Evolutionary conservation across 768 basidiomycete genomes (phyloP), one percentile per base, ranked within the genome.

Genomic region (Mycena leptocephala): DNA sequence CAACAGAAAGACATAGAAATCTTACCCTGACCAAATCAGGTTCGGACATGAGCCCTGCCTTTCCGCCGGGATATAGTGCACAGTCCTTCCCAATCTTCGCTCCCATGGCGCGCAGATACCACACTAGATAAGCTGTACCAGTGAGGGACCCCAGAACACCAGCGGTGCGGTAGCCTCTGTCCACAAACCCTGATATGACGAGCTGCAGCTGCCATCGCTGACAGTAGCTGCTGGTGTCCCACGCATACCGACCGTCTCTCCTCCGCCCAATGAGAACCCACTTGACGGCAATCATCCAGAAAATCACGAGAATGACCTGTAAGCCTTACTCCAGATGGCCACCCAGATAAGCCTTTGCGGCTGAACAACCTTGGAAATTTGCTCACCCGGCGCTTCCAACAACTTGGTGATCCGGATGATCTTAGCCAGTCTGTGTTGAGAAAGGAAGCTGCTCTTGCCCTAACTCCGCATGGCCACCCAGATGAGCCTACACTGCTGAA

Each of bases 161-260:
- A 7, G 86, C 86, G 24, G 80, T 83, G 18, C 87, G 87, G 77
- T 85, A 87, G 4, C 87, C 88, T 33, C 82, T 81, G 77, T 83
- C 82, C 18, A 87, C 63, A 22, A 85, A 76, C 11, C 83, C 80
- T 6, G 86, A 84, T 8, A 88, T 78, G 0, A 80, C 80, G 18
- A 87, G 83, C 71, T 88, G 87, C 20, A 89, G 82, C 79, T 89
- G 87, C 88, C 88, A 89, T 30, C 87, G 84, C 76, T 89, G 88
- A 78, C 87, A 88, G 75, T 89, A 89, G 56, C 83, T 85, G 82
- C 84, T 86, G 76, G 84, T 82, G 74, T 89, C 88, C 88, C 88
- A 89, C 46, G 86, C 83, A 74, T 83, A 88, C 33, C 78, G 80
- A 0, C 88, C 88, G 28, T 85, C 83, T 41, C 75, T 76, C 28